phyloP scores from a whole-genome alignment of 2,329 filamentous ascomycete species.

The Sporothrix protearum region DNA sequence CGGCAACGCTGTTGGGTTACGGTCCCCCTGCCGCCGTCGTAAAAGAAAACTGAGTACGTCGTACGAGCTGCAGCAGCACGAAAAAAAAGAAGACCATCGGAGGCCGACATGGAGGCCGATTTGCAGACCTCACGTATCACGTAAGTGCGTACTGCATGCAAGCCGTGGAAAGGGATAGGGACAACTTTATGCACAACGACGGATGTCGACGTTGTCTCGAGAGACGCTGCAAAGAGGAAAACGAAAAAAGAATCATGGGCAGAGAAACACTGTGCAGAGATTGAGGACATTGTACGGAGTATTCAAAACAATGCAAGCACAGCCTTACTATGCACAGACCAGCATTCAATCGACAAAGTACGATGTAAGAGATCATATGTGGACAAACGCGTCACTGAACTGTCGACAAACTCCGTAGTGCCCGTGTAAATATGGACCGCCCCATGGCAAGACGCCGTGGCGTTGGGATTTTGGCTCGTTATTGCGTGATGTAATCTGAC shows the following conservation, averaged over 20 bases:
- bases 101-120: neutral
- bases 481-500: neutral
- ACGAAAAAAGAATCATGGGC: no score
- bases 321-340: neutral
- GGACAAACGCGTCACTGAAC: no score
- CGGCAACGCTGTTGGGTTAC: neutral
- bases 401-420: no score
- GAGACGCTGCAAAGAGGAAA: neutral
- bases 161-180: neutral
- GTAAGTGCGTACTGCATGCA: neutral
- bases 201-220: neutral
- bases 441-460: conserved; percentile 1
- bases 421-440: neutral
- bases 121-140: neutral
- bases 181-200: neutral
- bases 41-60: neutral
- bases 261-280: neutral
- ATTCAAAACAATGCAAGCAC: neutral
- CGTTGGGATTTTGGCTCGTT: neutral
- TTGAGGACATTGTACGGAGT: neutral
- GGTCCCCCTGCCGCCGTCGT: neutral
- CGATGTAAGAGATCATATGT: no score
- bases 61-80: no score
- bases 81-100: neutral
- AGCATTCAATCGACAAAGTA: neutral